Percentiles rank a stretch among this genome's conserved stretches.
phyloP scores from a whole-genome alignment of 768 basidiomycete species.

The Bullera alba region DNA sequence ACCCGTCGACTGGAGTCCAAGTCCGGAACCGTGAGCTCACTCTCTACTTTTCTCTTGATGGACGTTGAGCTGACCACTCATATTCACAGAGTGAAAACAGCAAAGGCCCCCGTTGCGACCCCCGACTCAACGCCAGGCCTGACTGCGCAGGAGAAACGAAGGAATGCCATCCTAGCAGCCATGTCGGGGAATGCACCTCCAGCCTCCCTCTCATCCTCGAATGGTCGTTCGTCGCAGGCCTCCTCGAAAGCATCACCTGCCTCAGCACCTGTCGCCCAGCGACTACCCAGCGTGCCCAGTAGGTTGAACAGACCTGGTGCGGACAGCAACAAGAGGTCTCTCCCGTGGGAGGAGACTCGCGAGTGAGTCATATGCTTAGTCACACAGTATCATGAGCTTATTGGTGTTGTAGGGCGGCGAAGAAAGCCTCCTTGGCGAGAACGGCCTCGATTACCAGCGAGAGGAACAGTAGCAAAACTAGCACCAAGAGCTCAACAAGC shows the following conservation, averaged over 20 bases:
- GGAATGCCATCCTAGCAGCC: slow-evolving; percentile 32
- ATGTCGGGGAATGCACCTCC: slow-evolving; percentile 8
- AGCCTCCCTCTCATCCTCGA: slow-evolving; percentile 3
- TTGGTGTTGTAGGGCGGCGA: slow-evolving; percentile 3
- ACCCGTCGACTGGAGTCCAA: slow-evolving; percentile 13
- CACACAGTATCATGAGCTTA: not conserved
- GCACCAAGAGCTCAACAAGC: slow-evolving; percentile 8
- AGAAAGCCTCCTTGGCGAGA: slow-evolving; percentile 14
- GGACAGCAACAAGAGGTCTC: slow-evolving; percentile 20
- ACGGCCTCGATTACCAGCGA: not conserved
- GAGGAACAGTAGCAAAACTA: slow-evolving; percentile 9
- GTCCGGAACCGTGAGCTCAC: slow-evolving; percentile 14
- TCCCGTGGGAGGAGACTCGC: slow-evolving; percentile 34
- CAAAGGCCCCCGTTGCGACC: not conserved
- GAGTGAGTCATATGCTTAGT: slow-evolving; percentile 13
- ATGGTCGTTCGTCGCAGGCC: not conserved
- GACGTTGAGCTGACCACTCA: slow-evolving; percentile 1
- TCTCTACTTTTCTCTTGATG: not conserved
- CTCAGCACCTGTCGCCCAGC: slow-evolving; percentile 5
- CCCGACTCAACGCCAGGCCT: not conserved
- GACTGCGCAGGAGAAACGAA: slow-evolving; percentile 23
- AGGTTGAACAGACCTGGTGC: not conserved
- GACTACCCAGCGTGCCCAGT: slow-evolving; percentile 2
- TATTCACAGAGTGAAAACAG: slow-evolving; percentile 1
- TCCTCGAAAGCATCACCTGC: not conserved